A percentile compares a stretch with the other conserved stretches of the same genome.
Evolutionary conservation across 371 early-diverging fungal genomes (phyloP).

Genomic region (Haplosporangium sp.): DNA sequence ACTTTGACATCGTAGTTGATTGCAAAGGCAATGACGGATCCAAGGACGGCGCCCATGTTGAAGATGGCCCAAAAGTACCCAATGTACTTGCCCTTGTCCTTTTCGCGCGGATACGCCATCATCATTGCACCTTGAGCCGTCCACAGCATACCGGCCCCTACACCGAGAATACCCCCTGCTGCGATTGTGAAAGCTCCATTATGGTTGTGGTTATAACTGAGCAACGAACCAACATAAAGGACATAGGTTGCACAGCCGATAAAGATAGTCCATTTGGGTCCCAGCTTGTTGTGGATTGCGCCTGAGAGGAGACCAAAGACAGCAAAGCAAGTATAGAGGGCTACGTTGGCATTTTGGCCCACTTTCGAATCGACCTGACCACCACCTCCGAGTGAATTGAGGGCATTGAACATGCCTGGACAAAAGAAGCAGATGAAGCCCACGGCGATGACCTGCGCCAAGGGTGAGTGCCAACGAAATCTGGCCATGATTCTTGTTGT

Average conservation of each 20-base stretch:
- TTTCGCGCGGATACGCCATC: constrained; percentile 80
- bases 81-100: constrained; percentile 78
- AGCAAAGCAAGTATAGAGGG: constrained; percentile 77
- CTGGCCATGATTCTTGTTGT: constrained; percentile 17
- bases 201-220: constrained; percentile 60
- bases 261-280: constrained; percentile 59
- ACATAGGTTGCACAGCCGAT: constrained; percentile 62
- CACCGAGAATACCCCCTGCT: constrained; percentile 72
- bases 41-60: constrained; percentile 68
- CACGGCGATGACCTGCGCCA: constrained; percentile 71
- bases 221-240: constrained; percentile 62
- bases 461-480: constrained; percentile 62
- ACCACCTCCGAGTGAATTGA: constrained; percentile 73
- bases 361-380: constrained; percentile 71
- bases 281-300: constrained; percentile 63
- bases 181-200: constrained; percentile 59
- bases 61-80: constrained; percentile 84
- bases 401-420: constrained; percentile 68
- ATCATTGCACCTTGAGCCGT: constrained; percentile 83
- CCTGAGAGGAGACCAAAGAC: constrained; percentile 71
- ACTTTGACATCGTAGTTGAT: constrained; percentile 61
- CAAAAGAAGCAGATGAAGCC: constrained; percentile 72
- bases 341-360: constrained; percentile 74
- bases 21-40: constrained; percentile 73
- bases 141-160: constrained; percentile 69